Percentiles rank a stretch among this genome's conserved stretches.
Conservation (phyloP, 1,139 yeast species). For the Wickerhamomyces sp. region DNA sequence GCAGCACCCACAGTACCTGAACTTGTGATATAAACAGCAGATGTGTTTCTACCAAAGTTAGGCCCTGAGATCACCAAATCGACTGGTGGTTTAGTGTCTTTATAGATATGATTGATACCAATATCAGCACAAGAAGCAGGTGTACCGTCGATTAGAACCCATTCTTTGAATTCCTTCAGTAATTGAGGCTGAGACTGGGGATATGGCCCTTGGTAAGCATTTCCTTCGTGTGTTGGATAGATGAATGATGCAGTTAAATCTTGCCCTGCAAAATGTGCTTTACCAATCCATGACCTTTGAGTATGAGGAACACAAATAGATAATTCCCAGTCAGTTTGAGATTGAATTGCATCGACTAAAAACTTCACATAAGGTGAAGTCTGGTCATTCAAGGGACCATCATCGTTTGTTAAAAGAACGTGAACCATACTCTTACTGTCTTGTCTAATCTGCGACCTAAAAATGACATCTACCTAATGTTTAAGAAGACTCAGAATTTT, state of each 20-base stretch:
- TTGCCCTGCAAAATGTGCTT: conserved; percentile 91
- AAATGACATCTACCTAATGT: not conserved
- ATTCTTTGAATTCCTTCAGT: conserved; percentile 53
- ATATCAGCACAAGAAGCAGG: conserved; percentile 96
- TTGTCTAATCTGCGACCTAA: not conserved
- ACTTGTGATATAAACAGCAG: conserved; percentile 84
- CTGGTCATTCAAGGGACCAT: conserved; percentile 82
- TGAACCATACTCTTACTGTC: conserved; percentile 11
- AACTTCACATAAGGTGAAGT: conserved; percentile 86
- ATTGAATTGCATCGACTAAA: conserved; percentile 64
- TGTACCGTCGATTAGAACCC: conserved; percentile 86
- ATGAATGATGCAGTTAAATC: conserved; percentile 65
- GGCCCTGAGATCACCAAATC: conserved; percentile 94
- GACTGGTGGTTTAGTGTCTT: conserved; percentile 47
- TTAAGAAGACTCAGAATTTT: not conserved
- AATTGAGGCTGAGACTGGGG: conserved; percentile 38
- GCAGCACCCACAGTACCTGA: conserved; percentile 99
- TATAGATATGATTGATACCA: conserved; percentile 71
- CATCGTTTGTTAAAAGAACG: conserved; percentile 71
- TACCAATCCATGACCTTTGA: conserved; percentile 93
- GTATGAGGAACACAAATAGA: conserved; percentile 80
- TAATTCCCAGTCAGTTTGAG: conserved; percentile 75
- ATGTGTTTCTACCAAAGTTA: conserved; percentile 88
- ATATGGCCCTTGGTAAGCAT: conserved; percentile 68
- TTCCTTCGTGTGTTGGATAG: conserved; percentile 46